A percentile compares a stretch with the other conserved stretches of the same genome.
Evolutionary conservation across 2,329 filamentous ascomycete species (phyloP).

Genomic region (Polychaeton citri): DNA sequence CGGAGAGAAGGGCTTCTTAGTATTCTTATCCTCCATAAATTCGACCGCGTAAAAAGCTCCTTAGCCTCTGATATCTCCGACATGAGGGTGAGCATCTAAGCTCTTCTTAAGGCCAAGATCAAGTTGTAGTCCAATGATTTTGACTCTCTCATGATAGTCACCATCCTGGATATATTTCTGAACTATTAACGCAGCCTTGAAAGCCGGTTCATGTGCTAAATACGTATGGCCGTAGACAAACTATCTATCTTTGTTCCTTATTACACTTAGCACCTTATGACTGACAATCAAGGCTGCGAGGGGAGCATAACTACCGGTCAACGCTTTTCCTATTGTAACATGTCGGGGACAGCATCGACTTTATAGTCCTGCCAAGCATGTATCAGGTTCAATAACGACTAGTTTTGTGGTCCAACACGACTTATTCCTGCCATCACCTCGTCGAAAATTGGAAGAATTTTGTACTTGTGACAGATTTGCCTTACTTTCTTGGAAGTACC

Average conservation of each 20-base stretch:
- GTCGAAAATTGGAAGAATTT: slow-evolving; percentile 43
- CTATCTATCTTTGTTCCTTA: no score
- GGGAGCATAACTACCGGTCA: no score
- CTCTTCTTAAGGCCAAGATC: slow-evolving; percentile 26
- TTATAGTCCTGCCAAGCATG: slow-evolving; percentile 21
- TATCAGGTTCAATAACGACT: slow-evolving; percentile 17
- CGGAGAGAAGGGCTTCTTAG: no score
- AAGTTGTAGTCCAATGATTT: slow-evolving; percentile 36
- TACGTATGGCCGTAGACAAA: slow-evolving; percentile 52
- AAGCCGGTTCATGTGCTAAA: slow-evolving; percentile 43
- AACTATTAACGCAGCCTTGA: slow-evolving; percentile 48
- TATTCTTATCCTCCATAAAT: slow-evolving; percentile 39
- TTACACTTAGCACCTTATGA: no score
- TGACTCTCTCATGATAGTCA: slow-evolving; percentile 42
- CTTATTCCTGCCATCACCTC: slow-evolving; percentile 25
- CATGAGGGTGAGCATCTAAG: slow-evolving; percentile 32
- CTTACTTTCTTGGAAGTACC: slow-evolving; percentile 43
- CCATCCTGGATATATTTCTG: slow-evolving; percentile 43
- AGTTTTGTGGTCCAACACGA: slow-evolving; percentile 8
- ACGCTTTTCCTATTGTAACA: no score
- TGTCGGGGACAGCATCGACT: no score
- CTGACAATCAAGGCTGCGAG: no score
- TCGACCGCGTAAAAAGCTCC: slow-evolving; percentile 47
- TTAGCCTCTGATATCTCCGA: slow-evolving; percentile 46
- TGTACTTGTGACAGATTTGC: slow-evolving; percentile 41